Evolutionary conservation across 768 basidiomycete genomes (phyloP).

Genomic region (Mycena sanguinolenta): DNA sequence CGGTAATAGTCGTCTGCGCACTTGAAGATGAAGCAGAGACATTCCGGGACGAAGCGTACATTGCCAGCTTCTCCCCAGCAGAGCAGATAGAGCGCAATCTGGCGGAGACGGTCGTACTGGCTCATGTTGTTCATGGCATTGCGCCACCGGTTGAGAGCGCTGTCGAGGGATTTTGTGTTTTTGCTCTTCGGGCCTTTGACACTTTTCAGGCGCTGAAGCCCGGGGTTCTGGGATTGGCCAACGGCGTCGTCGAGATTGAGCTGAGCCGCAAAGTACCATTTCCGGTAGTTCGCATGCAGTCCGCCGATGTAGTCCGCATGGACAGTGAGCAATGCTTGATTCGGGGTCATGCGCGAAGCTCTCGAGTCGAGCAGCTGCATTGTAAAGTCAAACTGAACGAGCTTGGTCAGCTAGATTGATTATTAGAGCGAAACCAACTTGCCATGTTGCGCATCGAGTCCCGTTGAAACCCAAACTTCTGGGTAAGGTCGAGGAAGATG

Average conservation of each 20-base stretch:
- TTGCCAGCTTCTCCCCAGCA: constrained; percentile 99
- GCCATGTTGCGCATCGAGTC: constrained; percentile 98
- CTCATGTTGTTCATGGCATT: constrained; percentile 99
- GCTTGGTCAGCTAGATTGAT: constrained; percentile 32
- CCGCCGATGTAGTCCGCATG: constrained; percentile 99
- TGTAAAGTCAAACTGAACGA: constrained; percentile 88
- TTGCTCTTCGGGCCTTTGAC: constrained; percentile 73
- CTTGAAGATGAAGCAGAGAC: constrained; percentile 99
- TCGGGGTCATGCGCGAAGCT: constrained; percentile 97
- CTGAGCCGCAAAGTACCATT: constrained; percentile 99
- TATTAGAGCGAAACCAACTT: constrained; percentile 40
- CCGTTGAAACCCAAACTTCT: constrained; percentile 98
- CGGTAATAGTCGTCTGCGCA: constrained; percentile 99
- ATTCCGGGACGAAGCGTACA: constrained; percentile 96
- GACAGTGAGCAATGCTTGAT: constrained; percentile 94
- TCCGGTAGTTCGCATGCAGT: constrained; percentile 98
- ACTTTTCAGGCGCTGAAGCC: constrained; percentile 88
- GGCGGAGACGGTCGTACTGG: constrained; percentile 96
- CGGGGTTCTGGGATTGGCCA: constrained; percentile 94
- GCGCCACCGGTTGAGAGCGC: constrained; percentile 94
- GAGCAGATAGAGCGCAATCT: constrained; percentile 94
- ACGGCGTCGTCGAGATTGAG: constrained; percentile 99
- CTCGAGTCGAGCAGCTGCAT: constrained; percentile 98
- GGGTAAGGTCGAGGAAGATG: constrained; percentile 96
- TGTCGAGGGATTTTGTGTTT: constrained; percentile 86